Base-by-base conservation (phyloP, 2,329 filamentous ascomycete species). In the Penicillium sp. region DNA sequence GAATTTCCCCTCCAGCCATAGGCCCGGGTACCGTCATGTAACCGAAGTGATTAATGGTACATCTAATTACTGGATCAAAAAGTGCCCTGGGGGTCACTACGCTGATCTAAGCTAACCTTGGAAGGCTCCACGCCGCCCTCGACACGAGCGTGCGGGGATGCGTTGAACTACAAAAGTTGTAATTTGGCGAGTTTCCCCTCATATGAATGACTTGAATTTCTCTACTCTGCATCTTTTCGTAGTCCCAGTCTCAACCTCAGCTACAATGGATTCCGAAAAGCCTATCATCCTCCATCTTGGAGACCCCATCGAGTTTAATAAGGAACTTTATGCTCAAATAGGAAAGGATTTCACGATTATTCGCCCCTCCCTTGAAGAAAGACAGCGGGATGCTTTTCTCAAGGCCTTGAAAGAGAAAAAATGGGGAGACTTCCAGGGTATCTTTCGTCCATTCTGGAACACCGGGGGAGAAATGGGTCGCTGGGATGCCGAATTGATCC, bases 261-360 rank as follows among this genome's bases (percentile, higher is more conserved):
- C 19, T 13, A 13, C 10, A 39, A 58, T 58, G 55, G 21, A 47
- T 5, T 35, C 47, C 6, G 33, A 43, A 42, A 58, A 58, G 46
- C 55, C 55, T 5, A 51, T 48, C 26, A 33, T 58, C 21, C 51
- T 58, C 25, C 56, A 54, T 19, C 51, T 58, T 33, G 56, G 52
- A 48, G 56, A 58, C 21, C 56, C 51, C 7, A 49, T 58, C 35
- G 47, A 58, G 42, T 55, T 52, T 13, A 58, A 58, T 23, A 58
- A 52, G 27, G 52, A 54, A 7, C 42, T 54, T 26, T 58, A 51
- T 19, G 42, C 29, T 13, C 29, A 58, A 29, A 54, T 54, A 39
- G 25, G 51, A 14, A 51, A 42, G 7, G 19, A 47, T 39, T 58
- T 54, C 16, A 54, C 42, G 6, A 35, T 58, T 2, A 58, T 54